phyloP scores from a whole-genome alignment of 75 land plant species.

The Selaginella moellendorffii region DNA sequence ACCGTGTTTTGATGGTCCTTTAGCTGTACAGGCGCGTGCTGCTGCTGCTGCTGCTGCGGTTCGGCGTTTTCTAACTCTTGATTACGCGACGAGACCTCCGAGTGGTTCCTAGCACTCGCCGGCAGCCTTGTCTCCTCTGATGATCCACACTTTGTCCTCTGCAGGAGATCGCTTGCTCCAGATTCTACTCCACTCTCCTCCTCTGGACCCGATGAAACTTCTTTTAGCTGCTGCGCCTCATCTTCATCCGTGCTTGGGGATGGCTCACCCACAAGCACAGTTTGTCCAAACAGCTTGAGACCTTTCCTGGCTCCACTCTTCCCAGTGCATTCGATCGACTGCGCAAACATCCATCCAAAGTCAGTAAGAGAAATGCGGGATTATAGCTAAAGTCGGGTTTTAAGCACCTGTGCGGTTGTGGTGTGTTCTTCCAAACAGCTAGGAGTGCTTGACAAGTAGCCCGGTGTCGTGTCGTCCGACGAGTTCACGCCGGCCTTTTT shows the following conservation, averaged over 20 bases:
- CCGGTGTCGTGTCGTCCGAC: not conserved
- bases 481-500: constrained; percentile 34
- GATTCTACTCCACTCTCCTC: too few species aligned
- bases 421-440: not conserved
- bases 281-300: not conserved
- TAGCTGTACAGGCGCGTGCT: not conserved
- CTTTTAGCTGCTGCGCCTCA: too few species aligned
- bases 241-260: too few species aligned
- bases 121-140: too few species aligned
- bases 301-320: too few species aligned
- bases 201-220: not conserved
- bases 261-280: not conserved
- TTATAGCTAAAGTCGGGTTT: not conserved
- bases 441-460: not conserved
- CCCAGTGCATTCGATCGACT: too few species aligned
- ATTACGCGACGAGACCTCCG: not conserved
- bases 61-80: not conserved
- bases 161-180: too few species aligned
- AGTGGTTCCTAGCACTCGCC: too few species aligned
- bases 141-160: too few species aligned
- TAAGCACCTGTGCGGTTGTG: not conserved
- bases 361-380: too few species aligned
- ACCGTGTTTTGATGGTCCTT: not conserved
- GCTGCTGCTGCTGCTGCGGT: not conserved
- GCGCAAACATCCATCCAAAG: too few species aligned